Evolutionary conservation across 306 rosid species (phyloP).

Genomic region (Amphicarpaea edgeworthii): DNA sequence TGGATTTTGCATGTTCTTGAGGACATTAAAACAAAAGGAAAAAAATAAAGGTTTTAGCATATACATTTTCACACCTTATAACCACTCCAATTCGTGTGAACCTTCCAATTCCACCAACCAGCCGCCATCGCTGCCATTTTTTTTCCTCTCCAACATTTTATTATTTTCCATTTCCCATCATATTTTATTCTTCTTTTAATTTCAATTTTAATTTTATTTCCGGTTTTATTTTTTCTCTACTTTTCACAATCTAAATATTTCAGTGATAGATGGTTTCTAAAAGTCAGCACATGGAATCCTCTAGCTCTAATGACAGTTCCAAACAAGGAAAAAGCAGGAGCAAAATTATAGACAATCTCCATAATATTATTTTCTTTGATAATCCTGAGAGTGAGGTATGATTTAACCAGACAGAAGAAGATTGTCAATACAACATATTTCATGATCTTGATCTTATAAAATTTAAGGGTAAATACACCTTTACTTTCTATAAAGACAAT

Average conservation of each 20-base stretch:
- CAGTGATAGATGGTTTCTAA: not conserved
- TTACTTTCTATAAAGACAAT: not conserved
- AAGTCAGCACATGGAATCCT: not conserved
- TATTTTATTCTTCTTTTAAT: too few relatives aligned
- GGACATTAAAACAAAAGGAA: not conserved
- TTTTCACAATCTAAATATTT: not conserved
- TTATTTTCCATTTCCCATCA: not conserved
- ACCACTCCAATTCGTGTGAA: not conserved
- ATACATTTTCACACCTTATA: not conserved
- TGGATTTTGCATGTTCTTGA: not conserved
- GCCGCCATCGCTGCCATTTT: not conserved
- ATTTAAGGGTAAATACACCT: not conserved
- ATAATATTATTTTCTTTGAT: not conserved
- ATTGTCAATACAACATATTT: conserved; percentile 14
- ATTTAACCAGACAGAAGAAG: conserved; percentile 15
- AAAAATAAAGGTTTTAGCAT: not conserved
- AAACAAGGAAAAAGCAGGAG: not conserved
- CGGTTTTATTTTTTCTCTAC: not conserved
- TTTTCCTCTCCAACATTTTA: not conserved
- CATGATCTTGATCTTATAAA: conserved; percentile 4
- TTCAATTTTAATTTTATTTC: not conserved
- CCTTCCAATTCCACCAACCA: conserved; percentile 8
- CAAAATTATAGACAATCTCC: not conserved
- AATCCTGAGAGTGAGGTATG: not conserved
- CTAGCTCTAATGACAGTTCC: not conserved